These are phyloP conservation scores for Talaromyces sp. DNA, from an alignment of 2,329 filamentous ascomycete genomes.

Conservation along the genomic window DNA sequence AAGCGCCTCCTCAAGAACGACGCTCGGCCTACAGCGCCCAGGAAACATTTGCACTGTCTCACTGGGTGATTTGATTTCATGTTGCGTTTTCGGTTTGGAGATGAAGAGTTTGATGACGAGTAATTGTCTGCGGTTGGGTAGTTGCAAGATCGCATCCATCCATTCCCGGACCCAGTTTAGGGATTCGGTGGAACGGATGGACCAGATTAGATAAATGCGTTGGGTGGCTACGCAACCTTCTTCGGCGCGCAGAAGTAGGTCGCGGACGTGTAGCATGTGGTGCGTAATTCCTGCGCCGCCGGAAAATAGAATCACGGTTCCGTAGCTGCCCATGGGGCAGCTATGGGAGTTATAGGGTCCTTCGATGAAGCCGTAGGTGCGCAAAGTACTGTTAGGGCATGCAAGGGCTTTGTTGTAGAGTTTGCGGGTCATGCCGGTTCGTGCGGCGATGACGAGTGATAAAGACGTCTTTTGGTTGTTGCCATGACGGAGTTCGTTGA, in stretches of 20 bases:
- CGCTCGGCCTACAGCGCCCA: slow-evolving; percentile 55
- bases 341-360: slow-evolving; percentile 60
- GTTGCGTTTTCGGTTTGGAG: slow-evolving; percentile 55
- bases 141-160: slow-evolving; percentile 63
- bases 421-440: slow-evolving; percentile 61
- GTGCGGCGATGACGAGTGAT: slow-evolving; percentile 57
- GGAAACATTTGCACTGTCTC: slow-evolving; percentile 60
- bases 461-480: slow-evolving; percentile 39
- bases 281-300: slow-evolving; percentile 66
- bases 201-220: slow-evolving; percentile 62
- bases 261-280: slow-evolving; percentile 59
- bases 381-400: slow-evolving; percentile 49
- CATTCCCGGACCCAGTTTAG: slow-evolving; percentile 62
- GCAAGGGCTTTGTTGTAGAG: slow-evolving; percentile 56
- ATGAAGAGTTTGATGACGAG: slow-evolving; percentile 62
- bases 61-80: slow-evolving; percentile 55
- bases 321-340: slow-evolving; percentile 56
- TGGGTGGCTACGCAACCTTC: slow-evolving; percentile 55
- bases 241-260: slow-evolving; percentile 54
- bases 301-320: slow-evolving; percentile 63
- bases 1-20: slow-evolving; percentile 57
- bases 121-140: slow-evolving; percentile 57
- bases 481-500: slow-evolving; percentile 15
- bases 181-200: slow-evolving; percentile 57
- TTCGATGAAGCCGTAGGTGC: slow-evolving; percentile 57